Evolutionary conservation across 495 filamentous ascomycete species (phyloP), one percentile per base, ranked within the genome.

Genomic region (Penicillium simplicissimum): DNA sequence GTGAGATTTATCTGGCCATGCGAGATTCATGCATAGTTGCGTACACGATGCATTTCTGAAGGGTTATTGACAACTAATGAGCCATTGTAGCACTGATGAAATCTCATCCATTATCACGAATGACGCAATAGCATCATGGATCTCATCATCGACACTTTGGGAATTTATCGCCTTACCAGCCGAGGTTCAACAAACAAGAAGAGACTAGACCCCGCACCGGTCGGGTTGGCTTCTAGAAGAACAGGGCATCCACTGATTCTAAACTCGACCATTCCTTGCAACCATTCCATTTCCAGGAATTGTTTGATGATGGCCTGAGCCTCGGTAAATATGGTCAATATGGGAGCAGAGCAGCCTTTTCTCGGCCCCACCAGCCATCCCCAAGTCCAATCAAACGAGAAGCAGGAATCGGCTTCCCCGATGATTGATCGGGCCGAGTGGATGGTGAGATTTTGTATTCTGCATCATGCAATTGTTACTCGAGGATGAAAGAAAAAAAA

Each of bases 371-470:
- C 25, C 3, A 19, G 14, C 1, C 7, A 34, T 3, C 8, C 7
- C 19, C 4, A 21, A 7, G 19, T 31, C 42, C 42, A 45, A 45
- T 23, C 8, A 45, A 23, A 45, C 3, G 8, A 10, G 2, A 19
- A 19, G 8, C 19, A 23, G 17, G 23, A 55, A 21, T 38, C 53
- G 34, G 37, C 53, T 45, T 33, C 17, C 1, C 17, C 38, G 53
- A 65, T 61, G 38, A 58, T 17, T 54, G 45, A 61, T 65, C 62
- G 62, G 62, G 56, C 61, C 61, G 61, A 63, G 21, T 55, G 14
- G 7, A n/a, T 35, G 23, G 31, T 19, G 37, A 31, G 48, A 52
- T 55, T 25, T 38, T 43, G 35, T 45, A 21, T 45, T 19, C 3
- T 45, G 21, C 42, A 10, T 45, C 42, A 13, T 45, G 21, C 42